Base-by-base conservation (phyloP, 1,139 yeast species). In the Pichia sp. region DNA sequence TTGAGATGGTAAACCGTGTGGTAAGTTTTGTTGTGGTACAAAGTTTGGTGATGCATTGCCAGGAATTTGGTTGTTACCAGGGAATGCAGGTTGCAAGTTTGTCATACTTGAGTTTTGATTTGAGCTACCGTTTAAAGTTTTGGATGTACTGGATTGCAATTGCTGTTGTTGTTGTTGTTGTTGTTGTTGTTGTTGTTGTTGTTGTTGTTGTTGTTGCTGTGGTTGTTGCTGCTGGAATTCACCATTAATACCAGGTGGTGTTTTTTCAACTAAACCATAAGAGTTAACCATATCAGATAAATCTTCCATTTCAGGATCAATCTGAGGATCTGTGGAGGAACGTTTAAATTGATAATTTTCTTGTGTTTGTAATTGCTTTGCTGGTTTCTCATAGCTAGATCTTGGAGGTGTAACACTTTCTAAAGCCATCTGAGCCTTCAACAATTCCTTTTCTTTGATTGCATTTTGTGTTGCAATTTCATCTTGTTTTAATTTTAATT, bases 1-100 rank as follows among this genome's bases (percentile, higher is more conserved):
- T 50, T 63, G 66, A 18, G 64, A 52, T 3, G 66, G 66, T 25
- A 61, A 53, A 16, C 64, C 65, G 45, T 57, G 65, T 7, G 66
- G 67, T 35, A 57, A 53, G 16, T 55, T 57, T 48, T 62, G 67
- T 23, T 57, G 56, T 12, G 64, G 59, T 11, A 53, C 45, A 40
- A 48, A 59, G 18, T 56, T 54, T 38, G 66, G 65, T 16, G 65
- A 60, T 7, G 61, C 43, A 8, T 53, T 46, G 9, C 62, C 63
- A 34, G 56, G 54, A 37, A 52, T 49, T 32, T 29, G 24, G 32
- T 39, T 44, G 35, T 23, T 23, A 23, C 13, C 40, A 4, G 51
- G 45, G 36, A 44, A 49, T 51, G 44, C 56, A 32, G 48, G 52
- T 40, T 50, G 49, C 34, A 39, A 13, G 20, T 34, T 34, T 22